phyloP scores from a whole-genome alignment of 140 eudicot species.

The Ambrosia hybrid region DNA sequence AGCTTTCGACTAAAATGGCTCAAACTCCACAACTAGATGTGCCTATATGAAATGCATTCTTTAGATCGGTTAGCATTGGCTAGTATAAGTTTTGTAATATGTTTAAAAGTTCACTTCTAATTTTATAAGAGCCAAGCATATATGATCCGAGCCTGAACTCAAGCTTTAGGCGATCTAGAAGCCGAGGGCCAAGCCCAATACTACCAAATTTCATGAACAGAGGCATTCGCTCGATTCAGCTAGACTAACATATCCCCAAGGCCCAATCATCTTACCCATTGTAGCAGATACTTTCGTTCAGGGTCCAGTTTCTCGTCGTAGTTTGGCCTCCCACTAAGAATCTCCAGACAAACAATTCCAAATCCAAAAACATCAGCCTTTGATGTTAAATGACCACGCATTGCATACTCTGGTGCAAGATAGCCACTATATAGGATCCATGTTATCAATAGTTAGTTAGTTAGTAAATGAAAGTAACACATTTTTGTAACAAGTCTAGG shows the following conservation, averaged over 20 bases:
- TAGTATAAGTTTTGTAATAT: background rate
- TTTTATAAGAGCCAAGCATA: background rate
- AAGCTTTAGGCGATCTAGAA: slow-evolving; percentile 2
- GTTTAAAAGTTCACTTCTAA: background rate
- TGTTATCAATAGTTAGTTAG: background rate
- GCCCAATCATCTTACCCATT: slow-evolving; percentile 32
- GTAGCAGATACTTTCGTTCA: slow-evolving; percentile 41
- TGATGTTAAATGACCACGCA: slow-evolving; percentile 48
- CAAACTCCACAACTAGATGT: too few relatives aligned
- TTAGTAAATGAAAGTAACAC: background rate
- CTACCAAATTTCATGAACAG: background rate
- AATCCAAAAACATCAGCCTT: slow-evolving; percentile 53
- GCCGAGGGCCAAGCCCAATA: background rate
- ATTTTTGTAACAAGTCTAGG: background rate
- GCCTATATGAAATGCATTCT: too few relatives aligned
- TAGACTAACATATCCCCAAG: background rate
- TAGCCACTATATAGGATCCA: slow-evolving; percentile 35
- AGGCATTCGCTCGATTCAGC: background rate
- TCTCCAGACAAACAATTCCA: slow-evolving; percentile 46
- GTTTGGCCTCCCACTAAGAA: slow-evolving; percentile 46
- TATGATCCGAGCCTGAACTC: background rate
- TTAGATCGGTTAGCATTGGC: background rate
- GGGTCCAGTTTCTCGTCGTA: slow-evolving; percentile 36
- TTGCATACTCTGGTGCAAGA: slow-evolving; percentile 54
- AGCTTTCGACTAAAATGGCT: too few relatives aligned